Conservation (phyloP, 768 basidiomycete genomes). For the Kwoniella botswanensis region DNA sequence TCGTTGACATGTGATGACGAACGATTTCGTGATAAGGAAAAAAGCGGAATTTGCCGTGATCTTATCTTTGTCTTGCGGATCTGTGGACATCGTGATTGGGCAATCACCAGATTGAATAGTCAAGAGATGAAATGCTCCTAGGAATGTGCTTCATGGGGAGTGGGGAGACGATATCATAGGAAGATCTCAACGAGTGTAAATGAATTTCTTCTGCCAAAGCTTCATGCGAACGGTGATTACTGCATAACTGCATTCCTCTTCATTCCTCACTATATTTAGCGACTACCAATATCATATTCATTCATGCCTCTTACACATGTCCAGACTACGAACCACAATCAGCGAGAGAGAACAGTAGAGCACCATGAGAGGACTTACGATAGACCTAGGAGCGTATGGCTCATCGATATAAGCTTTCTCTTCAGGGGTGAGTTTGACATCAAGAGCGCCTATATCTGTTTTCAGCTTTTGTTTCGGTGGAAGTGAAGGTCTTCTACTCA, state of each 20-base stretch:
- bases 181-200: too few species aligned
- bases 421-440: slow-evolving; percentile 64
- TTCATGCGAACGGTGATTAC: too few species aligned
- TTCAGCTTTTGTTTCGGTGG: not conserved
- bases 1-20: not conserved
- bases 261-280: too few species aligned
- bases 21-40: slow-evolving; percentile 6
- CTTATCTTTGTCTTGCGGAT: not conserved
- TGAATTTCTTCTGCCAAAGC: too few species aligned
- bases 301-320: not conserved
- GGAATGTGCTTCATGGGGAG: too few species aligned
- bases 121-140: too few species aligned
- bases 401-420: slow-evolving; percentile 67
- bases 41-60: slow-evolving; percentile 1
- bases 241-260: too few species aligned
- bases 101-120: too few species aligned
- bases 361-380: slow-evolving; percentile 58
- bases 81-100: not conserved
- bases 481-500: not conserved
- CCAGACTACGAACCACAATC: not conserved
- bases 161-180: too few species aligned
- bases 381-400: slow-evolving; percentile 62
- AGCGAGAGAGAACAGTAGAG: too few species aligned
- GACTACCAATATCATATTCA: too few species aligned
- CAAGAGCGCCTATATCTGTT: slow-evolving; percentile 58